Evolutionary conservation across 805 yeast species (phyloP), one percentile per base, ranked within the genome.

Genomic region (Wickerhamiella spandovensis): DNA sequence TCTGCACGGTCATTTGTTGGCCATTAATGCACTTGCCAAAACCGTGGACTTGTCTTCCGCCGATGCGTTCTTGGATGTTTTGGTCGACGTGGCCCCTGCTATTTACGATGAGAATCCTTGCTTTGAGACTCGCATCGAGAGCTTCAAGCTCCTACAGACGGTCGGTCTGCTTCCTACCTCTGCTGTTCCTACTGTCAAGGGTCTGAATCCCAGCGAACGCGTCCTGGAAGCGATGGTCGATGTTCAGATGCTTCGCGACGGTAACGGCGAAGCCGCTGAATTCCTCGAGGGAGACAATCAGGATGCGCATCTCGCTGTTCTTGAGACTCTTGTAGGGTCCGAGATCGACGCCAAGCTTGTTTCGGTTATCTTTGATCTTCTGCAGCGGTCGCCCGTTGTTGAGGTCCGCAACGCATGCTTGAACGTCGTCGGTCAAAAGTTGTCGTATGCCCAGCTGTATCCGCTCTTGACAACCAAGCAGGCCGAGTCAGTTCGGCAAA

Each of bases 111-210:
- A 5, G 24, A 20, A 39, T n/a, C 43, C 43, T 15, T 39, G 38
- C n/a, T 20, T 20, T n/a, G 61, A 58, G 38, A 46, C 54, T 3
- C 48, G 46, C 22, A 44, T 50, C 9, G 55, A 55, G 24, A 48
- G 56, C 15, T 28, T 51, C n/a, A 48, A 43, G 23, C 44, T 51
- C 13, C 32, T 21, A 5, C 17, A 24, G 5, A 39, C 25, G 17
- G 28, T 37, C 5, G 37, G 37, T 3, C 10, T 44, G 15, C 13
- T 13, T 2, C 24, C 30, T 2, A 12, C 18, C 5, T 9, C 39
- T 2, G 37, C 5, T 25, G 15, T 20, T 2, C 21, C 17, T 3
- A 21, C 13, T 12, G 12, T 9, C 5, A 10, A 9, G 5, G 30
- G 45, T 1, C 47, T 51, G n/a, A 46, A 48, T 18, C 54, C 54